A percentile compares a stretch with the other conserved stretches of the same genome.
phyloP scores from a whole-genome alignment of 495 filamentous ascomycete species.

The Xylaria acuta region DNA sequence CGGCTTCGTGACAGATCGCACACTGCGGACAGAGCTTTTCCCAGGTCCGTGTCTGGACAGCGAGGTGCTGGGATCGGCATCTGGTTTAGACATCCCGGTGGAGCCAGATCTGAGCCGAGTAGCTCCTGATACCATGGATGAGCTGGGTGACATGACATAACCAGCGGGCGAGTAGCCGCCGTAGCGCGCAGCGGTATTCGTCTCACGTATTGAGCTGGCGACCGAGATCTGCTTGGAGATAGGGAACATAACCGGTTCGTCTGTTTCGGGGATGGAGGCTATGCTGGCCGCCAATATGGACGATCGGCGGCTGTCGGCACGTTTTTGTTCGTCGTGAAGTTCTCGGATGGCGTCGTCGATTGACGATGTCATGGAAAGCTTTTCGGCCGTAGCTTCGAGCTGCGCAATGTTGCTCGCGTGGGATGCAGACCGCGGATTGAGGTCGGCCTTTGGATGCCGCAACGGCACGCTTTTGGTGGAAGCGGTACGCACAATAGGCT shows the following conservation, averaged over 20 bases:
- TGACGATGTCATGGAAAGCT: constrained; percentile 76
- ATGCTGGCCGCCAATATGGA: constrained; percentile 55
- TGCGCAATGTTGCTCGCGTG: constrained; percentile 80
- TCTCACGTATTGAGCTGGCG: constrained; percentile 70
- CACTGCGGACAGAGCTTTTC: constrained; percentile 52
- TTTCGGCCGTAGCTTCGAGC: constrained; percentile 81
- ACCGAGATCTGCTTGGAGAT: constrained; percentile 58
- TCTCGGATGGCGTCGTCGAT: constrained; percentile 84
- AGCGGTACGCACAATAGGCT: constrained; percentile 65
- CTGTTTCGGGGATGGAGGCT: constrained; percentile 45
- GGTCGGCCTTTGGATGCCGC: constrained; percentile 78
- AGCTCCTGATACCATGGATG: constrained; percentile 63
- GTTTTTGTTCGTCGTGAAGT: constrained; percentile 78
- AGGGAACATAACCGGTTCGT: constrained; percentile 42
- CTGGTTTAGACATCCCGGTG: constrained; percentile 36
- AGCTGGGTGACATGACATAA: constrained; percentile 69
- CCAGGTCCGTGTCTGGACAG: constrained; percentile 53
- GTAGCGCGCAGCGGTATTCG: constrained; percentile 68
- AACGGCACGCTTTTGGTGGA: constrained; percentile 65
- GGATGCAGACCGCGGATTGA: constrained; percentile 74
- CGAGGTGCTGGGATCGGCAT: constrained; percentile 41
- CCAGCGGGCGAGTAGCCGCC: constrained; percentile 75
- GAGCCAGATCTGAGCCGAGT: constrained; percentile 62
- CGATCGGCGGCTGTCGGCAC: constrained; percentile 65
- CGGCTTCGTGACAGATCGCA: constrained; percentile 46